Conservation (phyloP, 805 yeast species). For the Yarrowia sp. region DNA sequence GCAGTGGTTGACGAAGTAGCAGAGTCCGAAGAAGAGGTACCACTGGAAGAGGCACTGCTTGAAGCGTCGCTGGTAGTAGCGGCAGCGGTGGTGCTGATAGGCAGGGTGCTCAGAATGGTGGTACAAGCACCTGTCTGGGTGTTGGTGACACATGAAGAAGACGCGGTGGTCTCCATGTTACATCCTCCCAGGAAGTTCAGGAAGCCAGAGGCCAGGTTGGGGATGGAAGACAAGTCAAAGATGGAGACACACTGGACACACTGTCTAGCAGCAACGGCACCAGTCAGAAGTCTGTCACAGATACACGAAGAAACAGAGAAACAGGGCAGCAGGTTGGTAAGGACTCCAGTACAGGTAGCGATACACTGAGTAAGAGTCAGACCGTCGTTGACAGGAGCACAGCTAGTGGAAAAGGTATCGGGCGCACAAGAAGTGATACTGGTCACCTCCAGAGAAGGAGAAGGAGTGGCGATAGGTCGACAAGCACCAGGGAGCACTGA, state of each 20-base stretch:
- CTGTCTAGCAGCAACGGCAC: background rate
- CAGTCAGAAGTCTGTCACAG: background rate
- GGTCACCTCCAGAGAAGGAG: background rate
- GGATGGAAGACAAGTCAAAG: background rate
- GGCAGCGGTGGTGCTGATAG: background rate
- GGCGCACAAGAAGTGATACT: constrained; percentile 5
- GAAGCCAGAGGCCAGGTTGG: background rate
- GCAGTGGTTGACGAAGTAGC: background rate
- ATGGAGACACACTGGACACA: constrained; percentile 7
- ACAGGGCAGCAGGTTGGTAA: background rate
- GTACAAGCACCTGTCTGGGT: constrained; percentile 5
- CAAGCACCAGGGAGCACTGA: constrained; percentile 11
- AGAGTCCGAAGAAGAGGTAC: background rate
- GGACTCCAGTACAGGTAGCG: background rate
- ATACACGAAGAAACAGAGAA: background rate
- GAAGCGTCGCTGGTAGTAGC: background rate
- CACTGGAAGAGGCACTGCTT: background rate
- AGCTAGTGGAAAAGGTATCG: background rate
- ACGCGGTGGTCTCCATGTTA: background rate
- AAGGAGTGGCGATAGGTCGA: background rate
- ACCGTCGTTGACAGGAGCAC: background rate
- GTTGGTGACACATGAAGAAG: background rate
- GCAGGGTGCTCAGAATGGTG: constrained; percentile 11
- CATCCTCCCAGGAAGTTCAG: background rate
- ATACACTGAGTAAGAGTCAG: background rate